Base-by-base conservation (phyloP, 768 basidiomycete genomes). In the Lactifluus echinatus region DNA sequence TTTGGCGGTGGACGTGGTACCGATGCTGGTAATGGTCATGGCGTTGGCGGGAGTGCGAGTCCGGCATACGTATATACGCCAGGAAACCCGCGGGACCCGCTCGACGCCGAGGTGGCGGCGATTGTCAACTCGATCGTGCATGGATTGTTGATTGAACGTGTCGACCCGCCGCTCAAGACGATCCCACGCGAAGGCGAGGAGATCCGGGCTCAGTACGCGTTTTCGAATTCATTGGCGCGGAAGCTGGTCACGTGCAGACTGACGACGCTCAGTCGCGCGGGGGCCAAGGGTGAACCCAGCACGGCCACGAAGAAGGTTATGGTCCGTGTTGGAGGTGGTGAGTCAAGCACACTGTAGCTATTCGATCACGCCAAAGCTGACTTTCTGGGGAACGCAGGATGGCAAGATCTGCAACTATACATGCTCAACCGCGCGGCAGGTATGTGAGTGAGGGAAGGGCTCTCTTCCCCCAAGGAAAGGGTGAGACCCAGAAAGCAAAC, bases 241-340 rank as follows among this genome's bases (percentile, higher is more conserved):
- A 92, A 90, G 74, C 76, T 84, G 34, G 78, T 94, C 34, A 85
- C 83, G 24, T 89, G 87, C 69, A 80, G 85, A 63, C 72, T 94
- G 71, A 88, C 90, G 44, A 87, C 89, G 45, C 74, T 90, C 67
- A 81, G 82, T 52, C 79, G 91, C 47, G 72, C 79, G 11, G 74
- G 70, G 21, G 66, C 70, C 34, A 69, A 75, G 48, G 74, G 75
- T n/a, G 63, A 71, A 62, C 53, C 60, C 50, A 73, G 72, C 46
- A 77, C 72, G 62, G 75, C 76, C 63, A 71, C 70, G 55, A 90
- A 87, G 80, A 93, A 91, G 71, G 91, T 93, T 29, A 87, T 94
- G 85, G 90, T 87, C 72, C 83, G 91, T 58, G 86, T 93, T 60
- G 91, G 91, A 45, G 89, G 88, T 70, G 89, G 89, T 50, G 17